Base-by-base conservation (phyloP, 2,329 filamentous ascomycete species). In the Penicillium palitans region DNA sequence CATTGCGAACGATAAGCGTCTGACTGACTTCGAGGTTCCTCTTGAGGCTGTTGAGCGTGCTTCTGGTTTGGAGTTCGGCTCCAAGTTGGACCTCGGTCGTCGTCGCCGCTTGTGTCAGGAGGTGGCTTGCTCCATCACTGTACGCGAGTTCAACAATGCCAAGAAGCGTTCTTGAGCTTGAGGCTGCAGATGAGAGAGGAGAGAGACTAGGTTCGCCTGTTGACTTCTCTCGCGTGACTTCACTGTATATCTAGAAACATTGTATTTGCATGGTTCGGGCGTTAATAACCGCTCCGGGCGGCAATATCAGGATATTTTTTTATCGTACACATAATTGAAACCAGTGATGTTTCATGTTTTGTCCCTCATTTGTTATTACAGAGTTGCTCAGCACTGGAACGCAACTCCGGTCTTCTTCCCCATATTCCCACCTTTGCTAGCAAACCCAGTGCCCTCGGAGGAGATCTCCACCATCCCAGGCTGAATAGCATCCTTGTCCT, bases 11-110 rank as follows among this genome's bases (percentile, higher is more conserved):
- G 83, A 87, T 61, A 97, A 95, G 80, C 90, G 90, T 50, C 81
- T 99, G 66, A 82, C 84, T 52, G 92, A 97, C 72, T 99, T 99
- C 70, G 93, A 98, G 81, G 95, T 98, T 27, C 93, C 95, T 0
- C 74, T 99, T 39, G 93, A 98, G 81, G 90, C 88, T 10, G 87
- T 99, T 37, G 95, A 99, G 84, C 84, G 92, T 63, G 93, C 95
- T 2, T 93, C 90, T 65, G 95, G 95, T 5, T 79, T 99, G 68
- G 92, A 97, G 73, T 99, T 99, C 77, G 91, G 91, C 29, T 82
- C 83, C 21, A 89, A 93, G 78, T 78, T 99, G 71, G 89, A 92
- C 6, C 74, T 82, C 2, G 81, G 87, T 70, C 84, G 93, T 67
- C 83, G 90, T 70, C 92, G 87, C 79, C 84, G 88, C 61, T 80